Conservation (phyloP, 2,329 filamentous ascomycete genomes). For the Fusarium mangiferae region DNA sequence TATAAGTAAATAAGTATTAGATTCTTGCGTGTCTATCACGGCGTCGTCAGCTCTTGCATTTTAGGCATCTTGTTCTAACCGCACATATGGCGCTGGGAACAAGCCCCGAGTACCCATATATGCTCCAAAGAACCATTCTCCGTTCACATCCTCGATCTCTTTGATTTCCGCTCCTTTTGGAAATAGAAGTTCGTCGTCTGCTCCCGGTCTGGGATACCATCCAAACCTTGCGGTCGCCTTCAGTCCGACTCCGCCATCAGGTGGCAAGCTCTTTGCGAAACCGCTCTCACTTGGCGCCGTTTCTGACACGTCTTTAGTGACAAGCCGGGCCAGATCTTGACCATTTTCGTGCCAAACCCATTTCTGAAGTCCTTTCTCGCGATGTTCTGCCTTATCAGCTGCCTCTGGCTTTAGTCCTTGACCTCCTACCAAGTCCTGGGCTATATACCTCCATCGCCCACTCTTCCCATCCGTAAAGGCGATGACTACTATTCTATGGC, state of each 20-base stretch:
- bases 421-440: constrained; percentile 82
- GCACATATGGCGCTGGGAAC: constrained; percentile 83
- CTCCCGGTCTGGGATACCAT: constrained; percentile 75
- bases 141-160: constrained; percentile 88
- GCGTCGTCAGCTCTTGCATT: not conserved
- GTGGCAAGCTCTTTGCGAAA: constrained; percentile 66
- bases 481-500: constrained; percentile 86
- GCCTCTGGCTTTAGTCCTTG: constrained; percentile 71
- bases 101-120: constrained; percentile 84
- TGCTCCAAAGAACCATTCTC: constrained; percentile 88
- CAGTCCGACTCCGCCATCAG: constrained; percentile 78
- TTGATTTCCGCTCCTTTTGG: constrained; percentile 83
- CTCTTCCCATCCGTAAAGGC: constrained; percentile 76
- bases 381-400: constrained; percentile 50
- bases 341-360: constrained; percentile 63
- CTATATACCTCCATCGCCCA: constrained; percentile 74
- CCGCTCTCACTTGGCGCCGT: constrained; percentile 51
- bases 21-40: not conserved
- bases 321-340: constrained; percentile 57
- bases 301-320: constrained; percentile 61
- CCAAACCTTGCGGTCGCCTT: constrained; percentile 75
- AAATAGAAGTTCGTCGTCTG: constrained; percentile 82
- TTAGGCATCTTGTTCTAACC: constrained; percentile 51
- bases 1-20: not conserved
- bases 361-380: constrained; percentile 53